Evolutionary conservation across 306 rosid species (phyloP), one percentile per base, ranked within the genome.

Genomic region (Dicorynia guianensis): DNA sequence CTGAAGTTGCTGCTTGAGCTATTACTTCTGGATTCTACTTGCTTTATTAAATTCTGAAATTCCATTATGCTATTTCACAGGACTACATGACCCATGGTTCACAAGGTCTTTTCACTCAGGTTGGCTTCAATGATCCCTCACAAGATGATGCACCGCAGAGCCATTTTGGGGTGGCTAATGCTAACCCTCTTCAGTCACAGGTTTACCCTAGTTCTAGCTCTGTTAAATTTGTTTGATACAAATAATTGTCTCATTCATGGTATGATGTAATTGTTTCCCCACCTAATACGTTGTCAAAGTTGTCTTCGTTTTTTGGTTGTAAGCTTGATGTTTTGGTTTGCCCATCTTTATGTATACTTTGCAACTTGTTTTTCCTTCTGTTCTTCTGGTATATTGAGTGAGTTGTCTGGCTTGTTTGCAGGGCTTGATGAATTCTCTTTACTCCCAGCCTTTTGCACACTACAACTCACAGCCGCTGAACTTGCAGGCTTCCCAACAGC

Each of bases 101-200:
- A 12, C 99, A 91, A 71, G 98, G 97, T 49, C 85, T 96, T 48
- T 93, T 93, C 82, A 96, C 97, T 25, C 99, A 96, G 85, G 99
- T 78, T 70, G 96, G 94, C 80, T 90, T 90, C 76, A 93, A 78
- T 50, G 98, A 96, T 72, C 98, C 98, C 47, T 86, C 91, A 72
- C 98, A 89, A 78, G 99, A 93, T 85, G 98, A 96, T 66, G 88
- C 88, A 39, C 69, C 96, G 2, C 98, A 96, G 79, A 88, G 86
- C 84, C 98, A 85, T 80, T 96, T 87, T 55, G 88, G 92, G 10
- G 89, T 87, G 67, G 87, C 92, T 11, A 89, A 89, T 84, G 81
- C 98, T 53, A 96, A 81, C 80, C 86, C 91, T 35, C 99, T 96
- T 38, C 99, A 96, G 79, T 96, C 99, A 36, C 99, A 96, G 99